Percentiles rank a stretch among this genome's conserved stretches.
These are phyloP conservation scores for Rhodofomes roseus DNA, from an alignment of 1,284 basidiomycete species.

Conservation along the genomic window DNA sequence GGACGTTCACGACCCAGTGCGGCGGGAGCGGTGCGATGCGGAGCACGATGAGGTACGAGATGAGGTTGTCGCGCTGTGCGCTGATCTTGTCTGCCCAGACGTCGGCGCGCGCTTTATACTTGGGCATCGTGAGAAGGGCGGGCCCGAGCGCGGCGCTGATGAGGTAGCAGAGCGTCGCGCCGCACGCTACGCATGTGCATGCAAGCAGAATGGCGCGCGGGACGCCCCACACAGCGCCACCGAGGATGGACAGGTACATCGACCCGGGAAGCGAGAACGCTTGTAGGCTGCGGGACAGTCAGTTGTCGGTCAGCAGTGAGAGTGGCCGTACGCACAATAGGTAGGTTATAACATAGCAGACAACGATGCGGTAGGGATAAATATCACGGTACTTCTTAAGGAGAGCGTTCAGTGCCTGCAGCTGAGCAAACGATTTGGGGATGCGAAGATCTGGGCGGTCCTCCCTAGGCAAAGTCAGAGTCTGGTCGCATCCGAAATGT, in stretches of 20 bases:
- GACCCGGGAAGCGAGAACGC: slow-evolving; percentile 96
- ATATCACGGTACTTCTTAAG: slow-evolving; percentile 88
- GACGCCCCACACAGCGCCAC: slow-evolving; percentile 96
- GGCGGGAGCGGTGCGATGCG: slow-evolving; percentile 95
- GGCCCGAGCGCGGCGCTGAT: slow-evolving; percentile 89
- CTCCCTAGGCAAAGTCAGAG: slow-evolving; percentile 39
- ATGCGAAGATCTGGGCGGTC: slow-evolving; percentile 75
- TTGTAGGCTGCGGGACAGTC: slow-evolving; percentile 65
- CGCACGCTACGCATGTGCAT: slow-evolving; percentile 88
- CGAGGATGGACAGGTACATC: slow-evolving; percentile 97
- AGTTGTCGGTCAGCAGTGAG: slow-evolving; percentile 6
- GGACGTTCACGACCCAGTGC: slow-evolving; percentile 94
- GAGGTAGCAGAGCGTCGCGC: slow-evolving; percentile 90
- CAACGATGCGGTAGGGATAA: slow-evolving; percentile 75
- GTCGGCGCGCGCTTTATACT: slow-evolving; percentile 79
- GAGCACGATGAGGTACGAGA: slow-evolving; percentile 89
- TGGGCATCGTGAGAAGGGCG: slow-evolving; percentile 81
- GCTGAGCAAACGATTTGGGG: slow-evolving; percentile 79
- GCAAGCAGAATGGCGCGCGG: slow-evolving; percentile 85
- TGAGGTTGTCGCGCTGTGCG: slow-evolving; percentile 72
- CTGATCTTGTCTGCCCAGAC: slow-evolving; percentile 76
- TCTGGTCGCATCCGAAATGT: not conserved
- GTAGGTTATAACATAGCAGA: slow-evolving; percentile 86
- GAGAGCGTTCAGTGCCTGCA: slow-evolving; percentile 77
- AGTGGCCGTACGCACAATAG: slow-evolving; percentile 69